Conservation (phyloP, 2,329 filamentous ascomycete species). For the Teratosphaeria gauchensis region DNA sequence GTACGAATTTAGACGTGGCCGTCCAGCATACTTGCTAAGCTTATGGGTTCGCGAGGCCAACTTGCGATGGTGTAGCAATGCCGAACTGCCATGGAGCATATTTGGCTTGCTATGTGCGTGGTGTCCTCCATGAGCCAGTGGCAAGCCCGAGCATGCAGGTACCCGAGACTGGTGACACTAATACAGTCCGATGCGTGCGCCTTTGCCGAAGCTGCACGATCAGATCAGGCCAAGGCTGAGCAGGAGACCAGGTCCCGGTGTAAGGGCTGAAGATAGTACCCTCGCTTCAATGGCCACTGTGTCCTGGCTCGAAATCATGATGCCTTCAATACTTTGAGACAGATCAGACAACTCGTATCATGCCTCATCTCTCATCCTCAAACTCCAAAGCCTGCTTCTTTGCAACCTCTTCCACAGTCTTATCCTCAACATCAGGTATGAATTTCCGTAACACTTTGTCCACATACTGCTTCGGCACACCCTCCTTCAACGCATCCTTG, state of each 20-base stretch:
- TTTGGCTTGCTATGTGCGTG: background rate
- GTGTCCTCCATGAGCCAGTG: background rate
- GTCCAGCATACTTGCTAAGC: background rate
- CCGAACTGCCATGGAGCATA: background rate
- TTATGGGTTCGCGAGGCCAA: background rate
- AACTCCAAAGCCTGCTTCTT: slow-evolving; percentile 28
- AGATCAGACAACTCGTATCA: background rate
- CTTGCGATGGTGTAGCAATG: background rate
- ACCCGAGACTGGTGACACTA: background rate
- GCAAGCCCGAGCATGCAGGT: background rate
- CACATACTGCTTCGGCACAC: slow-evolving; percentile 48
- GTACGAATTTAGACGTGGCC: background rate
- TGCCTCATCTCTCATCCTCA: slow-evolving; percentile 5
- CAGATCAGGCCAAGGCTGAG: background rate
- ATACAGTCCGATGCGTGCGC: too few species aligned
- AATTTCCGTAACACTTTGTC: slow-evolving; percentile 44
- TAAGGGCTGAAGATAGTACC: background rate
- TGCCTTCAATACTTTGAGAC: background rate
- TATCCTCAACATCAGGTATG: slow-evolving; percentile 29
- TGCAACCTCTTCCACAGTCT: slow-evolving; percentile 22
- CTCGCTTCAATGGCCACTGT: background rate
- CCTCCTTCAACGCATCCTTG: slow-evolving; percentile 45
- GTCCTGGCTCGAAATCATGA: background rate
- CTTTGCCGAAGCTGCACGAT: background rate
- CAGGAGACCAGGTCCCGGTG: background rate